Evolutionary conservation across 768 basidiomycete species (phyloP).

Genomic region (Lyophyllum atratum): DNA sequence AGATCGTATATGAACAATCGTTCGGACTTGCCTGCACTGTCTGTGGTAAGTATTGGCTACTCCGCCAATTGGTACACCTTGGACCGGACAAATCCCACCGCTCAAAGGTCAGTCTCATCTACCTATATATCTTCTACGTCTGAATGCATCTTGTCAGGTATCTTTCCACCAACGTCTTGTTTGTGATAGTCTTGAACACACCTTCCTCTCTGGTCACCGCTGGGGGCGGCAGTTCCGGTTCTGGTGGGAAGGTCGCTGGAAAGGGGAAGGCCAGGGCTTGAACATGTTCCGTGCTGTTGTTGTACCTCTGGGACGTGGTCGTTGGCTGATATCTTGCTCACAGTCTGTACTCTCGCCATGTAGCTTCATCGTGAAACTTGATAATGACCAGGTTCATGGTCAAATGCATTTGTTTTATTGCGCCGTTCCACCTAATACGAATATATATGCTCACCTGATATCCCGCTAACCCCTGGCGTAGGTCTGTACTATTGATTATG

Average conservation of each 20-base stretch:
- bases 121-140: background rate
- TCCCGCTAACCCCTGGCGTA: no score
- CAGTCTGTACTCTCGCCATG: no score
- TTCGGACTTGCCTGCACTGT: background rate
- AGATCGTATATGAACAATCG: background rate
- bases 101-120: background rate
- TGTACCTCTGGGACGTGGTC: no score
- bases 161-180: background rate
- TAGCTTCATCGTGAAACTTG: no score
- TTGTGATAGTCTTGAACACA: background rate
- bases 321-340: no score
- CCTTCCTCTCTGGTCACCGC: background rate
- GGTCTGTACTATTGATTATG: no score
- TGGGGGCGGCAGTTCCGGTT: background rate
- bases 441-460: no score
- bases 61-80: background rate
- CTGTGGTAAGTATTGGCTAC: background rate
- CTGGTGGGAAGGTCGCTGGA: background rate
- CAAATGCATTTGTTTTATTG: no score
- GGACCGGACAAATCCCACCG: background rate
- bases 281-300: background rate
- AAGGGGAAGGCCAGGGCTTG: background rate
- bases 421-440: no score
- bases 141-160: background rate
- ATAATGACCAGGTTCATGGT: no score